Percentiles rank a stretch among this genome's conserved stretches.
Evolutionary conservation across 495 filamentous ascomycete species (phyloP).

Genomic region (Daldinia vernicosa): DNA sequence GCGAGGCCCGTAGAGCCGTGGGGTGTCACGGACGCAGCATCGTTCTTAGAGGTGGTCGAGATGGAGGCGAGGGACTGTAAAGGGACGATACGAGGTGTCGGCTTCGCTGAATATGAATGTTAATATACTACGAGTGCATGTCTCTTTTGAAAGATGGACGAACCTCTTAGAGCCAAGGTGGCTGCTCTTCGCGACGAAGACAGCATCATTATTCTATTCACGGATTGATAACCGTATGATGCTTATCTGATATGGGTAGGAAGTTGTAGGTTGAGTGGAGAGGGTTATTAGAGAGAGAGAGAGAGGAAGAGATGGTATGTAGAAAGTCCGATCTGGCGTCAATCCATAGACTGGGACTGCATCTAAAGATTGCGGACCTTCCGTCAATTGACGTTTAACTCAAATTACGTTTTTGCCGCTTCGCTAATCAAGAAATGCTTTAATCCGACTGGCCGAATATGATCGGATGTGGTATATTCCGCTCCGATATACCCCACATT

Average conservation of each 20-base stretch:
- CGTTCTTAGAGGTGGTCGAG: constrained; percentile 68
- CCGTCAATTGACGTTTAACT: constrained; percentile 36
- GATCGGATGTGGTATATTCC: constrained; percentile 14
- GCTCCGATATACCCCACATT: constrained; percentile 11
- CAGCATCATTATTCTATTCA: constrained; percentile 62
- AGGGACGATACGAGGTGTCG: constrained; percentile 66
- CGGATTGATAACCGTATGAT: constrained; percentile 14
- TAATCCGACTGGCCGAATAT: constrained; percentile 34
- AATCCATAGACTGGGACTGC: constrained; percentile 38
- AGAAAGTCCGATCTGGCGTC: constrained; percentile 20
- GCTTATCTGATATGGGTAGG: constrained; percentile 4
- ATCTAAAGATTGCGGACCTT: constrained; percentile 22
- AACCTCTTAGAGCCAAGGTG: constrained; percentile 76
- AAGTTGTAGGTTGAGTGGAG: constrained; percentile 40
- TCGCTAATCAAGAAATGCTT: constrained; percentile 47
- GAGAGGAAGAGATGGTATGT: constrained; percentile 3
- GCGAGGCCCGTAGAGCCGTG: constrained; percentile 53
- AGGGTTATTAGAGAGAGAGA: constrained; percentile 19
- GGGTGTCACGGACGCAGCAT: constrained; percentile 59
- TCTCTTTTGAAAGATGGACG: constrained; percentile 40
- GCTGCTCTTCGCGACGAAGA: constrained; percentile 70
- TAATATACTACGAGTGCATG: neutral
- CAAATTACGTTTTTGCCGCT: constrained; percentile 43
- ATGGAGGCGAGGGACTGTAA: constrained; percentile 67
- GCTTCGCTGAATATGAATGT: constrained; percentile 62